Evolutionary conservation across 306 rosid genomes (phyloP).

Genomic region (Lablab purpureus): DNA sequence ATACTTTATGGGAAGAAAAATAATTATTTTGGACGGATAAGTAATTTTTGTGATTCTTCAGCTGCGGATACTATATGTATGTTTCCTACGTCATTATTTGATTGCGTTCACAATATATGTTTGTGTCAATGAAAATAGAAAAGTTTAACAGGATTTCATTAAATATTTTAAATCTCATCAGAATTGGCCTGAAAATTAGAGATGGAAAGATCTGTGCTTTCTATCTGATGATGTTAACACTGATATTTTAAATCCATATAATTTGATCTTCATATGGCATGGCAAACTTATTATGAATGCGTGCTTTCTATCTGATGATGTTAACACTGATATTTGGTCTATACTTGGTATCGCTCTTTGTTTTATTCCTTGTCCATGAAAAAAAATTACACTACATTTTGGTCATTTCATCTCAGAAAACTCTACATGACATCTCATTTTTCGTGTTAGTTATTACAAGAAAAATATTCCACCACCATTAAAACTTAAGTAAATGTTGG

Average conservation of each 20-base stretch:
- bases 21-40: neutral
- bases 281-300: neutral
- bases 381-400: neutral
- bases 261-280: neutral
- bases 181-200: neutral
- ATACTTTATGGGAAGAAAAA: slow-evolving; percentile 13
- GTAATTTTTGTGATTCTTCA: neutral
- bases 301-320: neutral
- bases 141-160: neutral
- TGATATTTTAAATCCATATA: too few species aligned
- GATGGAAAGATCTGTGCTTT: neutral
- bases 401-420: neutral
- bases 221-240: too few species aligned
- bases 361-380: neutral
- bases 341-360: neutral
- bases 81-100: slow-evolving; percentile 10
- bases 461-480: neutral
- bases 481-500: neutral
- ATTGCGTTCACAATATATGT: neutral
- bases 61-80: slow-evolving; percentile 22
- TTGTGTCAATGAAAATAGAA: neutral
- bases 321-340: neutral
- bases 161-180: slow-evolving; percentile 13
- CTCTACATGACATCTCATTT: neutral
- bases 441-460: neutral